Evolutionary conservation across 176 grass and related monocot genomes (phyloP).

Genomic region (Carex pumila): DNA sequence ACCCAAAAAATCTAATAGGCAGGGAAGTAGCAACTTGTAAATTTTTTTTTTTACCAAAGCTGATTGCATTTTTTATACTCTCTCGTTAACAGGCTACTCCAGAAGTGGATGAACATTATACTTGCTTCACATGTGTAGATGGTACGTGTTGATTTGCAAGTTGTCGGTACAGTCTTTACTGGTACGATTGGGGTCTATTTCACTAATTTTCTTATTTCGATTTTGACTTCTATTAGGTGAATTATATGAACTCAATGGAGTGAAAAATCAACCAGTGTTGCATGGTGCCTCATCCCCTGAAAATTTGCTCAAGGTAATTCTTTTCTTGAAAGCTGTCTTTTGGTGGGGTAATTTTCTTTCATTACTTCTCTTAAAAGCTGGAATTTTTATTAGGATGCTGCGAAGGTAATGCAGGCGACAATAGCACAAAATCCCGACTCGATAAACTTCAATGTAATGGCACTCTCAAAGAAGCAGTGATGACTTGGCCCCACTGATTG

Average conservation of each 20-base stretch:
- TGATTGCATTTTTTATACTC: constrained; percentile 6
- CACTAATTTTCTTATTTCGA: not conserved
- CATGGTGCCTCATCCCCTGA: constrained; percentile 55
- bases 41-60: not conserved
- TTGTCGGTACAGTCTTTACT: not conserved
- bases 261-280: constrained; percentile 36
- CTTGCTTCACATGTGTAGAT: constrained; percentile 91
- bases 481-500: not conserved
- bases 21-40: not conserved
- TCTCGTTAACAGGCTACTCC: constrained; percentile 44
- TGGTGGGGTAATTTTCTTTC: not conserved
- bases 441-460: constrained; percentile 85
- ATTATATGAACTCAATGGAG: constrained; percentile 80
- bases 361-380: not conserved
- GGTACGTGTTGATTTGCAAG: constrained; percentile 27
- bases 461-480: constrained; percentile 33
- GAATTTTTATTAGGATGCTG: constrained; percentile 43
- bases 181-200: not conserved
- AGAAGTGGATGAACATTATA: constrained; percentile 68
- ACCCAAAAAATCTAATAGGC: not conserved
- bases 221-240: constrained; percentile 37
- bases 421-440: constrained; percentile 41
- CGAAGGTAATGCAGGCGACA: constrained; percentile 53
- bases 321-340: not conserved
- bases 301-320: constrained; percentile 67